Conservation (phyloP, 225 moss, liverwort and hornwort genomes). For the Marchantia polymorpha region DNA sequence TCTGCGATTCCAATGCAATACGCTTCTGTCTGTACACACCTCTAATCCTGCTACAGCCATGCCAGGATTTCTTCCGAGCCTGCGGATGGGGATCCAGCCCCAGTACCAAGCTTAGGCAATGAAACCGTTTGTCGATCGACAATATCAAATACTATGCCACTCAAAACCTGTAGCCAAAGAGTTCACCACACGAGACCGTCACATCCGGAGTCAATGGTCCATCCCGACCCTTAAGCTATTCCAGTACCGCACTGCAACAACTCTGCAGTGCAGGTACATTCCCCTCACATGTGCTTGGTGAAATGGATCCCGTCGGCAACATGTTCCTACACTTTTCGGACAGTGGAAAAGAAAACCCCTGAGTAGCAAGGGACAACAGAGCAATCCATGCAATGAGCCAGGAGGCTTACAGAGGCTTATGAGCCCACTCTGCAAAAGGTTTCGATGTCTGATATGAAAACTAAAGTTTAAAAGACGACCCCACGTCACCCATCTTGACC, state of each 20-base stretch:
- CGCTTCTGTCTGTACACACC: conserved; percentile 18
- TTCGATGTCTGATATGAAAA: background rate
- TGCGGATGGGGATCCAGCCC: conserved; percentile 11
- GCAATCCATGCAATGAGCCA: background rate
- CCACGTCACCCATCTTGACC: background rate
- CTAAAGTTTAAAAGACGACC: too few species aligned
- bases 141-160: conserved; percentile 19
- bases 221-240: conserved; percentile 9
- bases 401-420: background rate
- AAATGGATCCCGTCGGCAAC: background rate
- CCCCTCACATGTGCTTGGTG: background rate
- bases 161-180: conserved; percentile 22
- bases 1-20: background rate
- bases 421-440: background rate
- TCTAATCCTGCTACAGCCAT: conserved; percentile 43
- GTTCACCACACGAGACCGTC: conserved; percentile 18
- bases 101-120: conserved; percentile 20
- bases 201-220: conserved; percentile 8
- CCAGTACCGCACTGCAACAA: background rate
- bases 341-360: background rate
- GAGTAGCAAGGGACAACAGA: background rate
- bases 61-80: conserved; percentile 38
- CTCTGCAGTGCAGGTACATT: background rate
- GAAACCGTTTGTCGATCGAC: conserved; percentile 15
- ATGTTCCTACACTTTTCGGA: background rate